phyloP scores from a whole-genome alignment of 495 filamentous ascomycete genomes.

The Aspergillus leporis region DNA sequence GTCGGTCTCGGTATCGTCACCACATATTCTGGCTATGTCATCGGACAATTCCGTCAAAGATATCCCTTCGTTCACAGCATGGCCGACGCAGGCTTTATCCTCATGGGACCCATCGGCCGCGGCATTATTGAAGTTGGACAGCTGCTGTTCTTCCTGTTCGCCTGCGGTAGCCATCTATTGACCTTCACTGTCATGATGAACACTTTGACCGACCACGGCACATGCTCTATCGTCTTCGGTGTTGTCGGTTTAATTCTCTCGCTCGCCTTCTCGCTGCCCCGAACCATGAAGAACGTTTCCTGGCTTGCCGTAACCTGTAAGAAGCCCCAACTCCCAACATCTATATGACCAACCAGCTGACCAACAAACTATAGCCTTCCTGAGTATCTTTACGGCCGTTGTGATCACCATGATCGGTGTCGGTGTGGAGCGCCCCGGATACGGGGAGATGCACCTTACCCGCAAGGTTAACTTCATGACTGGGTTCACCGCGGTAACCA shows the following conservation, averaged over 20 bases:
- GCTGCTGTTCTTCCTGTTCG: slow-evolving; percentile 67
- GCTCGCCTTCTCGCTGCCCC: slow-evolving; percentile 62
- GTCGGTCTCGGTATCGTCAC: slow-evolving; percentile 39
- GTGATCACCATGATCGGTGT: slow-evolving; percentile 70
- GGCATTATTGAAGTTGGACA: slow-evolving; percentile 63
- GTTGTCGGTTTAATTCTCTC: slow-evolving; percentile 63
- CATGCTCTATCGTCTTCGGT: slow-evolving; percentile 68
- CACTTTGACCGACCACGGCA: slow-evolving; percentile 60
- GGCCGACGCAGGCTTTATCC: slow-evolving; percentile 69
- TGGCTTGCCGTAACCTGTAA: slow-evolving; percentile 58
- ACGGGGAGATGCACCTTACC: slow-evolving; percentile 21
- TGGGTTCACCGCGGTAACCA: slow-evolving; percentile 35
- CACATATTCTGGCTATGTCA: slow-evolving; percentile 45
- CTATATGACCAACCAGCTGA: background rate
- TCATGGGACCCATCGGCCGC: slow-evolving; percentile 63
- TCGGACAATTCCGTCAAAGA: slow-evolving; percentile 33
- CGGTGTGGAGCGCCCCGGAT: slow-evolving; percentile 39
- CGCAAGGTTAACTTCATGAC: slow-evolving; percentile 27
- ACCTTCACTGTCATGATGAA: slow-evolving; percentile 69
- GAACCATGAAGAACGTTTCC: slow-evolving; percentile 61
- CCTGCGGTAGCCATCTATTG: slow-evolving; percentile 71
- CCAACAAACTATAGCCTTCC: slow-evolving; percentile 39
- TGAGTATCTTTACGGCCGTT: slow-evolving; percentile 67
- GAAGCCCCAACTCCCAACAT: too few relatives aligned
- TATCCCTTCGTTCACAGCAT: slow-evolving; percentile 63